Conservation (phyloP, 176 grass and related monocot genomes). For the Melocanna baccifera region DNA sequence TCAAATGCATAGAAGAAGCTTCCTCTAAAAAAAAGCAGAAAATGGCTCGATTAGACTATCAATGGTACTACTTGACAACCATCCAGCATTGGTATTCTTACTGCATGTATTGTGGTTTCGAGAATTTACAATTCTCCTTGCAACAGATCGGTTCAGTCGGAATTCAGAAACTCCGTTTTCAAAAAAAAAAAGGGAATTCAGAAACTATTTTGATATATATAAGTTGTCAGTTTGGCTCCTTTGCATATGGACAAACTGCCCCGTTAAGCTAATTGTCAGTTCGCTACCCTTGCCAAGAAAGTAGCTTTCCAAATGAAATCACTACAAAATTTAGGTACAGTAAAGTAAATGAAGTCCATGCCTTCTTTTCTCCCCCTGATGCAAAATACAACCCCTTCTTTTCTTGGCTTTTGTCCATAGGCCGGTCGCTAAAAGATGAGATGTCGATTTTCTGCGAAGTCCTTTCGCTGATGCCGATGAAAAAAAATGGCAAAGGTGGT, state of each 20-base stretch:
- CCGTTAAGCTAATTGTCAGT: background rate
- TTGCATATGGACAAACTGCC: background rate
- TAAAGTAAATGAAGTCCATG: background rate
- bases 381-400: background rate
- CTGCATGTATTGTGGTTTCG: background rate
- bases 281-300: background rate
- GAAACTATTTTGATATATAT: background rate
- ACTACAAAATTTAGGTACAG: background rate
- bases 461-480: background rate
- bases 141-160: background rate
- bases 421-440: background rate
- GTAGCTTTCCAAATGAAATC: background rate
- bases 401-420: background rate
- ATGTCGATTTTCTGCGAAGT: slow-evolving; percentile 6
- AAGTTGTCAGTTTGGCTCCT: background rate
- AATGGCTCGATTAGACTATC: background rate
- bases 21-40: background rate
- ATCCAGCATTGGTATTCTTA: background rate
- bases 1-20: slow-evolving; percentile 15
- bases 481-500: background rate
- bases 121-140: background rate
- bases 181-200: too few relatives aligned
- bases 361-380: background rate
- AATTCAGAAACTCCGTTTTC: background rate
- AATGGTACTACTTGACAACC: background rate